These are phyloP conservation scores for Spergularia marina DNA, from an alignment of 148 eudicot species.

Conservation along the genomic window DNA sequence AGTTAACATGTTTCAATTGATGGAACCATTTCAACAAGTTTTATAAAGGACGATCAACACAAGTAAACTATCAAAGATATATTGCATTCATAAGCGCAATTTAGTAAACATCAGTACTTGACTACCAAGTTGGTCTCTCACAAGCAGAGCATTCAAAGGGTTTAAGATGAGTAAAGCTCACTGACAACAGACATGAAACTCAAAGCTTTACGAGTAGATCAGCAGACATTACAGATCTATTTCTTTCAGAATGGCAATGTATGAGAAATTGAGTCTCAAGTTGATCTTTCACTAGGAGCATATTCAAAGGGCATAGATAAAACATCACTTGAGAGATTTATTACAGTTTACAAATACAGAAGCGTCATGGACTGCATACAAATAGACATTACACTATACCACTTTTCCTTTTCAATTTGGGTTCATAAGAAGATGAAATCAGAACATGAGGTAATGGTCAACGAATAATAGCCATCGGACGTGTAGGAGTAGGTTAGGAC, in stretches of 20 bases:
- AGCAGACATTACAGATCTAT: no score
- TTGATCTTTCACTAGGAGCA: no score
- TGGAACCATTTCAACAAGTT: neutral
- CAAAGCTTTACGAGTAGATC: neutral
- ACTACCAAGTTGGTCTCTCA: neutral
- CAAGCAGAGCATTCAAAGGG: slow-evolving; percentile 4
- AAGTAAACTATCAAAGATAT: neutral
- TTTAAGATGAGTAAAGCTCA: neutral
- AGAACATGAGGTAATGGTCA: neutral
- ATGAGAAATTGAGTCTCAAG: no score
- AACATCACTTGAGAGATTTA: no score
- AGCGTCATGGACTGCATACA: no score
- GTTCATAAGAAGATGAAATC: neutral
- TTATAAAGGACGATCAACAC: neutral
- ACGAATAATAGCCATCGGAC: neutral
- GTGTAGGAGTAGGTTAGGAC: neutral
- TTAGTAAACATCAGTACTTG: neutral
- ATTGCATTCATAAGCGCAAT: no score
- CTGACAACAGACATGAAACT: neutral
- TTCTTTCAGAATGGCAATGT: no score
- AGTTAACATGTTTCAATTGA: neutral
- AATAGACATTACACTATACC: no score
- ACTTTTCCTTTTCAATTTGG: no score
- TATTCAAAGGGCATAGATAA: no score
- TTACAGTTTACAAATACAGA: no score